Conservation (phyloP, 192 early-diverging fungal species). For the Umbelopsis vinacea region DNA sequence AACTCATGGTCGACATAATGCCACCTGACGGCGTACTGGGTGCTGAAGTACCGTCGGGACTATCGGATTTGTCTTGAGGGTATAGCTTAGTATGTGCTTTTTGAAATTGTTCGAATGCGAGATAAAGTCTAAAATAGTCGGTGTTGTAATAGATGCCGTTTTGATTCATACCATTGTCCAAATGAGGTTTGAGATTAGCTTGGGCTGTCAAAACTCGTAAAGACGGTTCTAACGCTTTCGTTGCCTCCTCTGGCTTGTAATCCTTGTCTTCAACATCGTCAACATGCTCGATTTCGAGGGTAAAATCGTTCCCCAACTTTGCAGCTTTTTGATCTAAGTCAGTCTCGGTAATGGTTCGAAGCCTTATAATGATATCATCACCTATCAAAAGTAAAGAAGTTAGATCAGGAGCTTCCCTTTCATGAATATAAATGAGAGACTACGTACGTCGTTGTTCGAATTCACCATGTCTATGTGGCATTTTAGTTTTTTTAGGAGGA, state of each 20-base stretch:
- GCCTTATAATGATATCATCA: slow-evolving; percentile 42
- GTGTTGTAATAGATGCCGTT: slow-evolving; percentile 49
- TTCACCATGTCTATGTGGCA: slow-evolving; percentile 46
- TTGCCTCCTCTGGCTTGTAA: slow-evolving; percentile 14
- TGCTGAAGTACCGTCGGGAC: slow-evolving; percentile 10
- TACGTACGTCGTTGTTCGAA: slow-evolving; percentile 45
- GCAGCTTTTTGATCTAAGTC: slow-evolving; percentile 43
- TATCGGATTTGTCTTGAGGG: slow-evolving; percentile 27
- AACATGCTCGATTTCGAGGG: slow-evolving; percentile 32
- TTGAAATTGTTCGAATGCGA: slow-evolving; percentile 47
- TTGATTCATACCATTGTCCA: slow-evolving; percentile 50
- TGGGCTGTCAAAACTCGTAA: slow-evolving; percentile 28
- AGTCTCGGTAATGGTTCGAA: slow-evolving; percentile 35
- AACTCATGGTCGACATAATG: slow-evolving; percentile 12
- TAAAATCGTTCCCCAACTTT: slow-evolving; percentile 30
- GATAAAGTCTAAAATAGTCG: slow-evolving; percentile 45
- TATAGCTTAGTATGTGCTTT: slow-evolving; percentile 32
- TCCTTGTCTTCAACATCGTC: neutral
- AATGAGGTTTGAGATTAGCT: slow-evolving; percentile 45
- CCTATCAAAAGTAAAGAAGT: slow-evolving; percentile 26
- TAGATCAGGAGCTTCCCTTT: neutral
- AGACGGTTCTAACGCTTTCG: slow-evolving; percentile 34
- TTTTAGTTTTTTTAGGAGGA: slow-evolving; percentile 42
- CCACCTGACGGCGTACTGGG: neutral
- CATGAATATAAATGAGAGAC: neutral